Evolutionary conservation across 805 yeast species (phyloP), one percentile per base, ranked within the genome.

Genomic region (Yarrowia sp.): DNA sequence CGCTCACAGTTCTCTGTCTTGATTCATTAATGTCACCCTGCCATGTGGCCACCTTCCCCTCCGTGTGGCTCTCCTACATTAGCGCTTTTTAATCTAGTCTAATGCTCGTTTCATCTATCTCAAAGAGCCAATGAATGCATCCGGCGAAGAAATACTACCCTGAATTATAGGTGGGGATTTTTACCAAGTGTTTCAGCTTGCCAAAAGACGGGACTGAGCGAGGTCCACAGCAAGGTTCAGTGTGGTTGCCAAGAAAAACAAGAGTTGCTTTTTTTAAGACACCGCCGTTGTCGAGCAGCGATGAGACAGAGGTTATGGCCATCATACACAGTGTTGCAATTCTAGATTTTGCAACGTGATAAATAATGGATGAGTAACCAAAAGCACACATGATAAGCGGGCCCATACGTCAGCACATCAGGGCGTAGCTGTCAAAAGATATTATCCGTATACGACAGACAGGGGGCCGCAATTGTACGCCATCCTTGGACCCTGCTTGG

Each of bases 401-500:
- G n/a, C n/a, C n/a, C n/a, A n/a, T n/a, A n/a, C n/a, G n/a, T n/a
- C n/a, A n/a, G n/a, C n/a, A n/a, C n/a, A n/a, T n/a, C n/a, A n/a
- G n/a, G n/a, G n/a, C n/a, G n/a, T n/a, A n/a, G n/a, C n/a, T n/a
- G n/a, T n/a, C n/a, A n/a, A n/a, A n/a, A n/a, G 14, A 41, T 26
- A 46, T 46, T 46, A 46, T 46, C 22, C 2, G 16, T 19, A 48
- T 48, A 48, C 54, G 54, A 48, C 32, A 5, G n/a, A n/a, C n/a
- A n/a, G n/a, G n/a, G n/a, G 22, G 26, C 52, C 36, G 52, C 21
- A 30, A 44, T 33, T 26, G 24, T 7, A 46, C 17, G 7, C 54
- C n/a, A n/a, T 30, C 54, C 54, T 38, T 32, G 54, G 54, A 48
- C 54, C 54, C 54, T 48, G 54, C 54, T 48, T 48, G 54, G 54